These are phyloP conservation scores for Amanita muscaria DNA, from an alignment of 768 basidiomycete species.

Conservation along the genomic window DNA sequence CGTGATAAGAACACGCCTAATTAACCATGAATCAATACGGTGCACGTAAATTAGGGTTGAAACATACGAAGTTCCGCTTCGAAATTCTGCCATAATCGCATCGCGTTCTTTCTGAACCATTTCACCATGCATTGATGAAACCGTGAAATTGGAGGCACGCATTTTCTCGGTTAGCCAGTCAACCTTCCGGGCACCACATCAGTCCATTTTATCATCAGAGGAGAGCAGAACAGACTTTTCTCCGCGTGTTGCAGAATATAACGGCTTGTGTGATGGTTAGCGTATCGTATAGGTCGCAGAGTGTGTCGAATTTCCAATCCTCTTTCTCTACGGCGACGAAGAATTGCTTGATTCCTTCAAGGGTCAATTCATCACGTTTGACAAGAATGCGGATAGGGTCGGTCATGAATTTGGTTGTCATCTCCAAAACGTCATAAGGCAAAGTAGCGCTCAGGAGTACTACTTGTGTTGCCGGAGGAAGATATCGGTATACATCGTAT, in stretches of 20 bases:
- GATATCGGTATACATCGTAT: slow-evolving; percentile 96
- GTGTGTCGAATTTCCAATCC: slow-evolving; percentile 98
- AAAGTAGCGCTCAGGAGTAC: slow-evolving; percentile 94
- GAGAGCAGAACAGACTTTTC: slow-evolving; percentile 59
- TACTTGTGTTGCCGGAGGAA: slow-evolving; percentile 95
- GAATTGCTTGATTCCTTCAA: slow-evolving; percentile 95
- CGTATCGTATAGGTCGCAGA: slow-evolving; percentile 96
- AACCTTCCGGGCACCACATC: slow-evolving; percentile 39
- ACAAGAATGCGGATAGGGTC: slow-evolving; percentile 97
- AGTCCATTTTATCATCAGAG: slow-evolving; percentile 8
- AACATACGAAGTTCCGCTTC: slow-evolving; percentile 81
- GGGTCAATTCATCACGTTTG: slow-evolving; percentile 97
- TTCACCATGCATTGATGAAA: slow-evolving; percentile 93
- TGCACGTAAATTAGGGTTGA: slow-evolving; percentile 6
- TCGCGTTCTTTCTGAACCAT: slow-evolving; percentile 96
- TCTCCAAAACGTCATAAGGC: slow-evolving; percentile 95
- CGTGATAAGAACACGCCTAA: slow-evolving; percentile 86
- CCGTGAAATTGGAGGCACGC: slow-evolving; percentile 97
- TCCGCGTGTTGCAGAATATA: slow-evolving; percentile 96
- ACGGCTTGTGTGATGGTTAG: slow-evolving; percentile 98
- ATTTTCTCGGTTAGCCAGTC: slow-evolving; percentile 99
- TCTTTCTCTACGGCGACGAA: slow-evolving; percentile 99
- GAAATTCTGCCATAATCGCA: slow-evolving; percentile 95
- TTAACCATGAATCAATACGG: slow-evolving; percentile 13
- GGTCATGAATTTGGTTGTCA: slow-evolving; percentile 99